Base-by-base conservation (phyloP, 805 yeast genomes). In the Zygosaccharomyces lentus region DNA sequence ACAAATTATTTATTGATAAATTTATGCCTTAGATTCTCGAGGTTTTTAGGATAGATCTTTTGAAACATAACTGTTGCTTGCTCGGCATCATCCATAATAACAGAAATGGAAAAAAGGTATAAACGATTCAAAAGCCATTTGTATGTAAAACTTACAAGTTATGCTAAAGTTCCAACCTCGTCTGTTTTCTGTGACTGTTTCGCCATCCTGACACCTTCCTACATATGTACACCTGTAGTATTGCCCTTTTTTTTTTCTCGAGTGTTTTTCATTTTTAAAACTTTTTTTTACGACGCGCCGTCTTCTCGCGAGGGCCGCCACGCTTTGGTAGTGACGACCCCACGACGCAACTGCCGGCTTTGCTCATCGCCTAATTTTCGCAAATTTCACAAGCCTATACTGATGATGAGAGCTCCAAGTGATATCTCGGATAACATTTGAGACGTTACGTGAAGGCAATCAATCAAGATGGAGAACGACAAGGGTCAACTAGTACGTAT, bases 401-500 rank as follows among this genome's bases (percentile, higher is more conserved):
- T 29, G 32, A 29, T 29, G 13, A 29, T 7, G 41, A 38, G 41
- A 26, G 34, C 16, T 13, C n/a, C 32, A 29, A n/a, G 9, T 29
- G 32, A 19, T 13, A 29, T 10, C 15, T 29, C 4, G 7, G 16
- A 13, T 2, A 29, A 27, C 16, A 38, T 4, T 26, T 15, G 41
- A 38, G 41, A 38, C 41, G 41, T 27, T 38, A 38, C 41, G 34
- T 38, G 41, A 38, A 38, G 34, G 34, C 48, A 52, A 59, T 51
- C 66, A 69, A 70, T 64, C 85, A 88, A 76, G 71, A 91, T 91
- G 99, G 98, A 91, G 85, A 91, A 93, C 99, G 98, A 93, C 76
- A 89, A 87, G 82, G 98, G 99, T 77, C 95, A 89, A 82, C 84
- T 89, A 79, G 97, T 88, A 87, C 76, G 96, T 87, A 38, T 38